phyloP scores from a whole-genome alignment of 345 rosid genomes.

The Eucalyptus marginata region DNA sequence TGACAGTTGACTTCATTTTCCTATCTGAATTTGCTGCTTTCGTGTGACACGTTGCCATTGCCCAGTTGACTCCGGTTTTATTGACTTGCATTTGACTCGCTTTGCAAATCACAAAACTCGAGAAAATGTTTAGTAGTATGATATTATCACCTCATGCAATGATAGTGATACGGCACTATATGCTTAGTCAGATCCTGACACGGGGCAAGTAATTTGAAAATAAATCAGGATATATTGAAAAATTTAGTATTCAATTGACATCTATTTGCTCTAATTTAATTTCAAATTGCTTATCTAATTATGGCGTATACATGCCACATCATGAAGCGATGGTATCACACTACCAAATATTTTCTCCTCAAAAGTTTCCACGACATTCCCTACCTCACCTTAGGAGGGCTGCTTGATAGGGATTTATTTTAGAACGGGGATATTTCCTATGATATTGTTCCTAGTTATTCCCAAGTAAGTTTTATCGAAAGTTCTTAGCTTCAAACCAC shows the following conservation, averaged over 20 bases:
- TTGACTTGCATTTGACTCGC: not conserved
- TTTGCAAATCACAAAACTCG: not conserved
- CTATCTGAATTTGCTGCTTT: not conserved
- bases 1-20: not conserved
- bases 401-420: not conserved
- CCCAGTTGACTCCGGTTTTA: not conserved
- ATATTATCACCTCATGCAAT: not conserved
- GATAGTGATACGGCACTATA: not conserved
- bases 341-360: not conserved
- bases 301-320: not conserved
- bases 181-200: not conserved
- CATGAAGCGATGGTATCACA: not conserved
- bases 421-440: too few species aligned
- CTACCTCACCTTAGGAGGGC: not conserved
- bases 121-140: not conserved
- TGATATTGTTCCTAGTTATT: not conserved
- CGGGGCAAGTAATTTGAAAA: not conserved
- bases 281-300: not conserved
- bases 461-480: not conserved
- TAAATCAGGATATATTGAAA: not conserved
- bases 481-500: too few species aligned
- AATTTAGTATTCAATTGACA: too few species aligned
- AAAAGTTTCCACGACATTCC: not conserved
- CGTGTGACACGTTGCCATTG: not conserved
- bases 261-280: not conserved